phyloP scores from a whole-genome alignment of 345 rosid genomes.

The Brassica incana region DNA sequence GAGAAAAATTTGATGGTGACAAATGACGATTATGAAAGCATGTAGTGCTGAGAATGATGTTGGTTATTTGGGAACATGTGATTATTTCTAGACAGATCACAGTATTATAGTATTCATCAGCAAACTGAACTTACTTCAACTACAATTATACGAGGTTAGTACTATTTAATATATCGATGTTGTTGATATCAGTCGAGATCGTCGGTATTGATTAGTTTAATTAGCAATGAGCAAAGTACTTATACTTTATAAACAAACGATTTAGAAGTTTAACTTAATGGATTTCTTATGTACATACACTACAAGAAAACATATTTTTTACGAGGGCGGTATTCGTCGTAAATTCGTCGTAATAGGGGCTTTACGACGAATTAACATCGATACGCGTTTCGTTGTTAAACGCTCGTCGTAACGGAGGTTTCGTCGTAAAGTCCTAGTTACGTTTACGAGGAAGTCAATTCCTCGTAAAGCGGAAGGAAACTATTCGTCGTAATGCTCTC shows the following conservation, averaged over 20 bases:
- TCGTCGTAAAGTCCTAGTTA: no score
- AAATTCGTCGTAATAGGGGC: no score
- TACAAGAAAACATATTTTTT: no score
- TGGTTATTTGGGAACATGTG: slow-evolving; percentile 33
- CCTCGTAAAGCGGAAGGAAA: no score
- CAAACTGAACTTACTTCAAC: neutral
- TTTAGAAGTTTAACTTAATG: neutral
- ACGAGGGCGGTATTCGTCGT: no score
- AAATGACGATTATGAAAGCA: slow-evolving; percentile 28
- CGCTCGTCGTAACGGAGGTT: no score
- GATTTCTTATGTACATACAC: neutral
- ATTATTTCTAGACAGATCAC: slow-evolving; percentile 18
- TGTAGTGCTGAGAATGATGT: slow-evolving; percentile 34
- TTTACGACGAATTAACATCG: no score
- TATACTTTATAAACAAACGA: neutral
- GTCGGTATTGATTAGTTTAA: slow-evolving; percentile 7
- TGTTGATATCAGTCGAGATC: slow-evolving; percentile 19
- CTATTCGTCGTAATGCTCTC: no score
- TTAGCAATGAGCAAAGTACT: neutral
- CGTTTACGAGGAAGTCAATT: no score
- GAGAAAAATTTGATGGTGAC: neutral
- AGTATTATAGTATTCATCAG: neutral
- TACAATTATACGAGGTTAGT: slow-evolving; percentile 30
- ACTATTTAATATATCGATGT: slow-evolving; percentile 6
- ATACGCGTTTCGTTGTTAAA: no score